These are phyloP conservation scores for Boletus reticuloceps DNA, from an alignment of 768 basidiomycete genomes.

Conservation along the genomic window DNA sequence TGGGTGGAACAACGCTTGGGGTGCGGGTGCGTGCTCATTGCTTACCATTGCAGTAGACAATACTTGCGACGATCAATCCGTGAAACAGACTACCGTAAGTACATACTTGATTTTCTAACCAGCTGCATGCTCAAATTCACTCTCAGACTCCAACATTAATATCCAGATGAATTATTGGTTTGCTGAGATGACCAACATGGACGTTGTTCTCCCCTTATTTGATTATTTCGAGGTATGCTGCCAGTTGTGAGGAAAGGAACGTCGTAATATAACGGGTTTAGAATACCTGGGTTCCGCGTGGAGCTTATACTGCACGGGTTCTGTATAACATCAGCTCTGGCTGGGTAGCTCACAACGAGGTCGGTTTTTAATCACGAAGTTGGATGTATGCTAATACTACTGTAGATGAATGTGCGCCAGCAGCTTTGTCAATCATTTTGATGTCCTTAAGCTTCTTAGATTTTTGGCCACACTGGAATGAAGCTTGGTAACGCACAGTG, in stretches of 20 bases:
- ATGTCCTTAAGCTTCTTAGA: conserved; percentile 36
- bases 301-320: conserved; percentile 59
- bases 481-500: conserved; percentile 62
- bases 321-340: conserved; percentile 72
- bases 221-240: conserved; percentile 62
- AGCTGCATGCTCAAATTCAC: not conserved
- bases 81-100: conserved; percentile 45
- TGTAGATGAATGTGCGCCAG: conserved; percentile 59
- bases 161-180: conserved; percentile 84
- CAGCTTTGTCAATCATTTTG: not conserved
- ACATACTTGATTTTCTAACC: not conserved
- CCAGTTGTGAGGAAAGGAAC: not conserved
- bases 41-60: not conserved
- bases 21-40: conserved; percentile 45
- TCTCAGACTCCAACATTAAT: conserved; percentile 71
- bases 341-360: conserved; percentile 79
- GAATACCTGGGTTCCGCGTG: conserved; percentile 79
- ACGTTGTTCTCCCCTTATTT: conserved; percentile 58
- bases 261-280: conserved; percentile 22
- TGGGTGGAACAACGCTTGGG: conserved; percentile 55
- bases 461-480: conserved; percentile 81
- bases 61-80: not conserved
- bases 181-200: conserved; percentile 64
- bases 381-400: not conserved
- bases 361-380: conserved; percentile 23